Conservation (phyloP, 1,284 basidiomycete genomes). For the Ceratobasidium sp. region DNA sequence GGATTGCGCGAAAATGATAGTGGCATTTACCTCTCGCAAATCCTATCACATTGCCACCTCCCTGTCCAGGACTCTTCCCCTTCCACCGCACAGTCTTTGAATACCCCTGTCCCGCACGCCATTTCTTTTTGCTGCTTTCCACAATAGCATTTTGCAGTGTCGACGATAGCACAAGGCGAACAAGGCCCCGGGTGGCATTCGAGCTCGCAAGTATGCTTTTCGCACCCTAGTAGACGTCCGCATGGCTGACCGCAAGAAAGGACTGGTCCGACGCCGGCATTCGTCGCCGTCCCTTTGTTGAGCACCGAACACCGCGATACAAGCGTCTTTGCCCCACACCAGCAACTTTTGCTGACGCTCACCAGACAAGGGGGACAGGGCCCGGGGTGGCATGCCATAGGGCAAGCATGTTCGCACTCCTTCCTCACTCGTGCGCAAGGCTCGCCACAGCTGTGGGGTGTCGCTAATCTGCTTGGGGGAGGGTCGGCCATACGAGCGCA, state of each 20-base stretch:
- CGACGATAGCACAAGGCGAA: constrained; percentile 68
- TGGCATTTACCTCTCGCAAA: constrained; percentile 69
- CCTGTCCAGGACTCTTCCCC: constrained; percentile 70
- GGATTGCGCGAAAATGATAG: constrained; percentile 9
- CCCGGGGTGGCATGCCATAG: constrained; percentile 77
- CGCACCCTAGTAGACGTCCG: constrained; percentile 69
- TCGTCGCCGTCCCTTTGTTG: constrained; percentile 54
- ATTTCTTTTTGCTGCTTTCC: constrained; percentile 73
- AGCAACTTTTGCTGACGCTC: constrained; percentile 69
- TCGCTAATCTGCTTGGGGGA: constrained; percentile 72
- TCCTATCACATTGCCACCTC: constrained; percentile 71
- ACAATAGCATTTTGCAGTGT: constrained; percentile 78
- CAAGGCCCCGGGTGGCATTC: constrained; percentile 83
- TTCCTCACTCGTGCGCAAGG: constrained; percentile 75
- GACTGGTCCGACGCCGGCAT: constrained; percentile 53
- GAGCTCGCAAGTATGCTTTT: constrained; percentile 71
- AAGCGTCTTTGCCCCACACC: constrained; percentile 71
- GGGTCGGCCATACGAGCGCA: constrained; percentile 82
- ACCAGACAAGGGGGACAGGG: constrained; percentile 80
- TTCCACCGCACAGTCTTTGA: constrained; percentile 42
- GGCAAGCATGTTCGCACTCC: constrained; percentile 75
- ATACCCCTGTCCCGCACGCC: constrained; percentile 72
- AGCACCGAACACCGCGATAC: constrained; percentile 74
- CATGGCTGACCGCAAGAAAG: constrained; percentile 79
- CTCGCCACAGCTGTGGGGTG: constrained; percentile 85